Percentiles rank a stretch among this genome's conserved stretches.
phyloP scores from a whole-genome alignment of 2,329 filamentous ascomycete genomes.

The Xylaria sp. region DNA sequence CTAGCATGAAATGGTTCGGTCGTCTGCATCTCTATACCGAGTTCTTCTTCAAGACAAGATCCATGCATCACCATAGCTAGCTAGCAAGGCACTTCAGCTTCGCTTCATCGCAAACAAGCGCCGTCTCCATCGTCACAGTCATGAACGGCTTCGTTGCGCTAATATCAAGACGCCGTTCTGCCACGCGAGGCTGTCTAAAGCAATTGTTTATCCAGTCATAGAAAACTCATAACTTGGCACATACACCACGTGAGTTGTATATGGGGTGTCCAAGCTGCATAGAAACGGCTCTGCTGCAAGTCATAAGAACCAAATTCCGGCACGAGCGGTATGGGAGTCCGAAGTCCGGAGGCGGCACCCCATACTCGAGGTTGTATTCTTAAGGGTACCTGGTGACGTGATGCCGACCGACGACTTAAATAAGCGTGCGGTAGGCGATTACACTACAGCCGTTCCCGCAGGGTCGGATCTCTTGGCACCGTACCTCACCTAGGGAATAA shows the following conservation, averaged over 20 bases:
- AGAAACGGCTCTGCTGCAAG: conserved; percentile 28
- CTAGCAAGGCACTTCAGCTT: not conserved
- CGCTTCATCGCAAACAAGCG: not conserved
- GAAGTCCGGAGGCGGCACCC: conserved; percentile 15
- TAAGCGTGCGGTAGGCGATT: not conserved
- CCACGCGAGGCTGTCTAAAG: not conserved
- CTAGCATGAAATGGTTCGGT: conserved; percentile 1
- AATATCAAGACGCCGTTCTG: too few species aligned
- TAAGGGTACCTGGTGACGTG: conserved; percentile 24
- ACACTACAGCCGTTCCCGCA: conserved; percentile 31
- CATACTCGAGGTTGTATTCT: not conserved
- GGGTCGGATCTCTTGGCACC: conserved; percentile 31
- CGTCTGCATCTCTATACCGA: conserved; percentile 10
- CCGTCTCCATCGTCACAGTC: too few species aligned
- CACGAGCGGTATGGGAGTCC: conserved; percentile 18
- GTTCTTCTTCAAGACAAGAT: conserved; percentile 5
- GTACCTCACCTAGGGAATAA: conserved; percentile 2
- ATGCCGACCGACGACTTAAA: conserved; percentile 5
- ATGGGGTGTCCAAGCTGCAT: conserved; percentile 9
- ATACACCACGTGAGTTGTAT: conserved; percentile 23
- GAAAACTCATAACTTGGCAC: not conserved
- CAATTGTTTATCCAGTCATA: not conserved
- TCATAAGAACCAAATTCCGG: conserved; percentile 31
- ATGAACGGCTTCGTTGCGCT: not conserved
- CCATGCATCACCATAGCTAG: conserved; percentile 5